These are phyloP conservation scores for Saccharomyces kudriavzevii DNA, from an alignment of 805 yeast genomes.

Conservation along the genomic window DNA sequence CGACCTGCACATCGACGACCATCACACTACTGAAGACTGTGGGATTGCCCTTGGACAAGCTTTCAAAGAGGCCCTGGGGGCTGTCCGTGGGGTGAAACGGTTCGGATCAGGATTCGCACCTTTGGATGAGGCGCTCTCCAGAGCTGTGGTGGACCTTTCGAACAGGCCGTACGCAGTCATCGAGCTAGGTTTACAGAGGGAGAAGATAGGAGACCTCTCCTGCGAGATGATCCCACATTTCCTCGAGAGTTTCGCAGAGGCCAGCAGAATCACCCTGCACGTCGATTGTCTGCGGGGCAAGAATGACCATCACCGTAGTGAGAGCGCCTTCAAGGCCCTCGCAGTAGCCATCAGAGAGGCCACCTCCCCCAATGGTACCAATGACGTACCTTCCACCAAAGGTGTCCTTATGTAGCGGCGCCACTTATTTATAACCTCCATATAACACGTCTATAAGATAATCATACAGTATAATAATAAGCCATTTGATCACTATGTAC, in stretches of 20 bases:
- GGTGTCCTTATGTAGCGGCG: conserved; percentile 66
- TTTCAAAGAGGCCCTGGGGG: conserved; percentile 83
- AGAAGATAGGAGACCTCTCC: conserved; percentile 83
- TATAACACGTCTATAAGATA: background rate
- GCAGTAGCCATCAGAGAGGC: conserved; percentile 91
- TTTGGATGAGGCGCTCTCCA: conserved; percentile 86
- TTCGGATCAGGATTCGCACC: conserved; percentile 95
- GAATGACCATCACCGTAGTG: conserved; percentile 95
- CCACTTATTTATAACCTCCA: background rate
- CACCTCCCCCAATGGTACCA: conserved; percentile 67
- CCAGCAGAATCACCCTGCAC: conserved; percentile 84
- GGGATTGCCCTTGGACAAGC: conserved; percentile 88
- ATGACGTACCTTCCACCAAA: conserved; percentile 93
- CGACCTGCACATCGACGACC: conserved; percentile 93
- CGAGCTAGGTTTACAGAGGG: conserved; percentile 84
- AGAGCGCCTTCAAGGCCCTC: conserved; percentile 90
- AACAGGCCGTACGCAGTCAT: conserved; percentile 88
- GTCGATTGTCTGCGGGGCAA: conserved; percentile 90
- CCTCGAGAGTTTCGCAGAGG: conserved; percentile 85
- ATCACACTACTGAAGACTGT: conserved; percentile 92
- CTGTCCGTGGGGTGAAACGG: conserved; percentile 81
- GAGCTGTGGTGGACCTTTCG: conserved; percentile 94
- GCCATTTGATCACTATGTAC: background rate
- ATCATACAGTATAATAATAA: background rate
- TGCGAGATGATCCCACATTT: conserved; percentile 99